Evolutionary conservation across 306 rosid species (phyloP).

Genomic region (Sicyos baderoa): DNA sequence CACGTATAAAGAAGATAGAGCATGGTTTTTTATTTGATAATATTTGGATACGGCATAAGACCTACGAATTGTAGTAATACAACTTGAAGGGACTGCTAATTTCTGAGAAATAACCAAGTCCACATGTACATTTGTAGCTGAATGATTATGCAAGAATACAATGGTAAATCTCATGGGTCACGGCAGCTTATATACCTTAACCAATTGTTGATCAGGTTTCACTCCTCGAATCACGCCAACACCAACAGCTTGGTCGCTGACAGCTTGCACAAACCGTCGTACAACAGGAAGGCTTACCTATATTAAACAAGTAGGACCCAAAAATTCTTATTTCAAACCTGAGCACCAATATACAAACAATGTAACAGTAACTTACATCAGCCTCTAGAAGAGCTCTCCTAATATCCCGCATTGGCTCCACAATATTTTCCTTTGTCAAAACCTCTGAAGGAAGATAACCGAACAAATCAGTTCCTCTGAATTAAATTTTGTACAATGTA

Average conservation of each 20-base stretch:
- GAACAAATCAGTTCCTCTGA: background rate
- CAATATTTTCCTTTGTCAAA: constrained; percentile 85
- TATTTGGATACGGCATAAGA: too few relatives aligned
- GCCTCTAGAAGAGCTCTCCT: constrained; percentile 98
- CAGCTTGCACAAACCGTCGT: constrained; percentile 85
- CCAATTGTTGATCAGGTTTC: constrained; percentile 90
- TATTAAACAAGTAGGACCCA: constrained; percentile 32
- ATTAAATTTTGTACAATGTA: background rate
- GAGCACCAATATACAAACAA: constrained; percentile 14
- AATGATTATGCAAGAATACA: background rate
- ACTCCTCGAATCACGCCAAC: constrained; percentile 80
- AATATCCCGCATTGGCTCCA: constrained; percentile 94
- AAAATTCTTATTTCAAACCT: background rate
- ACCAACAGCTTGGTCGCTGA: constrained; percentile 89
- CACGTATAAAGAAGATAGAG: background rate
- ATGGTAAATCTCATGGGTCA: background rate
- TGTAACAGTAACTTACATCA: constrained; percentile 47
- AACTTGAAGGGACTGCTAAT: too few relatives aligned
- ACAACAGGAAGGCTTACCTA: constrained; percentile 99
- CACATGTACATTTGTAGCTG: background rate
- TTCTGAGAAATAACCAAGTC: background rate
- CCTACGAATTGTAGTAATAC: too few relatives aligned
- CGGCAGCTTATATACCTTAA: constrained; percentile 40
- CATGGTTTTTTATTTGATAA: background rate
- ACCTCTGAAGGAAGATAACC: constrained; percentile 46